These are phyloP conservation scores for Obelidium mucronatum DNA, from an alignment of 192 early-diverging fungal species.

Conservation along the genomic window DNA sequence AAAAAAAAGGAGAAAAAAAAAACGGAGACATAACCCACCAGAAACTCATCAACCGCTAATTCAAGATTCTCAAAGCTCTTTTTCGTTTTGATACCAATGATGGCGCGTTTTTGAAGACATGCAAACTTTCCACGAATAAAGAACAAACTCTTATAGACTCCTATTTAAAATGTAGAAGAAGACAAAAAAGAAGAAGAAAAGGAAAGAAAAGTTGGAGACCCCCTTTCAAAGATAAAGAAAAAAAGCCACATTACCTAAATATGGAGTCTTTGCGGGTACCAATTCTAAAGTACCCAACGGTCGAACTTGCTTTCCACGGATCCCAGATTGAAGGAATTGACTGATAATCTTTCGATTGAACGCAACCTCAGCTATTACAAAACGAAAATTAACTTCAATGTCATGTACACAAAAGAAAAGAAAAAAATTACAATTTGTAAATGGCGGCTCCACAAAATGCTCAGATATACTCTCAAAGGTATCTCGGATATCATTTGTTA, in stretches of 20 bases:
- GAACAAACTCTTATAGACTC: conserved; percentile 24
- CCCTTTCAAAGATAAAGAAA: too few relatives aligned
- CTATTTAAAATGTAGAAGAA: too few relatives aligned
- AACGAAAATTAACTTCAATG: background rate
- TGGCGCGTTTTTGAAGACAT: conserved; percentile 3
- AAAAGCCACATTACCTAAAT: too few relatives aligned
- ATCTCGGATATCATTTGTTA: conserved; percentile 26
- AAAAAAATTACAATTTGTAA: conserved; percentile 12
- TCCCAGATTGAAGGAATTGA: background rate
- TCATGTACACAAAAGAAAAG: background rate
- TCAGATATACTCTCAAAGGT: conserved; percentile 21
- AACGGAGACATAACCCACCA: conserved; percentile 40
- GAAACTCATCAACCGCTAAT: conserved; percentile 60
- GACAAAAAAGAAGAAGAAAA: too few relatives aligned
- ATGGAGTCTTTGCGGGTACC: background rate
- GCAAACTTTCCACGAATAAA: conserved; percentile 30
- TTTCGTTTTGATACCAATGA: conserved; percentile 25
- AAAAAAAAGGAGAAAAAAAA: conserved; percentile 11
- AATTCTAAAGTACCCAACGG: background rate
- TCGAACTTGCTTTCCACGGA: background rate
- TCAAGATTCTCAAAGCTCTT: conserved; percentile 66
- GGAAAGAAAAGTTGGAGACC: too few relatives aligned
- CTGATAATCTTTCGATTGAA: conserved; percentile 13
- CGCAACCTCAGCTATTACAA: conserved; percentile 3
- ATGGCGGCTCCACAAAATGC: conserved; percentile 28